phyloP scores from a whole-genome alignment of 1,284 basidiomycete genomes.

The Cryptococcus deneoformans region DNA sequence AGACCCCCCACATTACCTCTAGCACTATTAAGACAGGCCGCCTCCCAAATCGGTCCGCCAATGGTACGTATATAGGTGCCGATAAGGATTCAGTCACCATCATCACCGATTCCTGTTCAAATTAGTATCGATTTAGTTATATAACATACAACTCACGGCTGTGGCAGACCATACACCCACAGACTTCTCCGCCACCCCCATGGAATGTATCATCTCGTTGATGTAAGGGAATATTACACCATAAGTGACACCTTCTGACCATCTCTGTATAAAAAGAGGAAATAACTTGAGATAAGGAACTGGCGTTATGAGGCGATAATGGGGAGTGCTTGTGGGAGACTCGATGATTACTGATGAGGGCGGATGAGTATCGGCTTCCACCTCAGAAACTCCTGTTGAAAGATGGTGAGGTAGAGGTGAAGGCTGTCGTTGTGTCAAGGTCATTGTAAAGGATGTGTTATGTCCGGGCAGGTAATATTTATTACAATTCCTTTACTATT shows the following conservation, averaged over 20 bases:
- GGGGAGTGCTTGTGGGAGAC: background rate
- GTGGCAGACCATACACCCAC: constrained; percentile 38
- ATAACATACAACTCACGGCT: constrained; percentile 24
- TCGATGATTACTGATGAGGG: background rate
- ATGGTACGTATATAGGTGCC: constrained; percentile 34
- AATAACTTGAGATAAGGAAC: constrained; percentile 29
- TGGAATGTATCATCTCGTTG: constrained; percentile 38
- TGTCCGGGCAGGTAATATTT: too few species aligned
- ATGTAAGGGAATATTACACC: constrained; percentile 43
- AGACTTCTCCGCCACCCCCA: constrained; percentile 32
- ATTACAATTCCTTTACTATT: too few species aligned
- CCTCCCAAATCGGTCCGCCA: constrained; percentile 33
- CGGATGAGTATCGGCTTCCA: background rate
- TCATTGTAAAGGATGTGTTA: constrained; percentile 4
- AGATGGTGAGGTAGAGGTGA: constrained; percentile 3
- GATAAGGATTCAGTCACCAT: constrained; percentile 37
- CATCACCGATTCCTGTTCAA: constrained; percentile 31
- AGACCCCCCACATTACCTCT: constrained; percentile 19
- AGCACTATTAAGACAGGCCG: constrained; percentile 31
- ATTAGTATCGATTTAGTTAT: background rate
- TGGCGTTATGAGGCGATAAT: constrained; percentile 14
- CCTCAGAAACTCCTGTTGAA: background rate
- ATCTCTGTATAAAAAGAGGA: constrained; percentile 29
- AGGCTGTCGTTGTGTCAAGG: constrained; percentile 5
- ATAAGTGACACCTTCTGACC: constrained; percentile 36